Percentiles rank a stretch among this genome's conserved stretches.
phyloP scores from a whole-genome alignment of 257 asterid species.

The Solanum paucissectum region DNA sequence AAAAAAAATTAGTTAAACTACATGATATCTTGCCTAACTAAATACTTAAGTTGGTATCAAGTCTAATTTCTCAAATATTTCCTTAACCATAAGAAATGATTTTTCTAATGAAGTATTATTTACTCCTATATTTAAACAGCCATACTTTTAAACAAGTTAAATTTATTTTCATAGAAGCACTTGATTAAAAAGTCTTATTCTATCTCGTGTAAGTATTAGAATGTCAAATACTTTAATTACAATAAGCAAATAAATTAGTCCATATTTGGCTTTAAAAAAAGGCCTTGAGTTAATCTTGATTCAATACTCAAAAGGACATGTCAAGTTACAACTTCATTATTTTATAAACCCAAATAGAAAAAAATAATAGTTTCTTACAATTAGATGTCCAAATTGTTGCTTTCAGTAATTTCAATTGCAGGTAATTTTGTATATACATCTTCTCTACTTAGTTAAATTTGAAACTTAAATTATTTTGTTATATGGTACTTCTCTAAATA shows the following conservation, averaged over 20 bases:
- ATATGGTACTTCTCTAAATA: too few relatives aligned
- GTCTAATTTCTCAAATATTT: not conserved
- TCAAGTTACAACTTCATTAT: not conserved
- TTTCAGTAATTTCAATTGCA: too few relatives aligned
- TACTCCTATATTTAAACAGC: too few relatives aligned
- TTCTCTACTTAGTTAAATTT: not conserved
- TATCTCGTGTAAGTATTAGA: not conserved
- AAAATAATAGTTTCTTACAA: not conserved
- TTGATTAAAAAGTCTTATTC: too few relatives aligned
- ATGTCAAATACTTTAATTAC: too few relatives aligned
- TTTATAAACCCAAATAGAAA: too few relatives aligned
- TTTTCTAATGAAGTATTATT: not conserved
- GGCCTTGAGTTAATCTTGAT: not conserved
- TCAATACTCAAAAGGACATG: not conserved
- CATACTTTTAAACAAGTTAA: not conserved
- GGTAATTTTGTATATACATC: not conserved
- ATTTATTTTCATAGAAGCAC: not conserved
- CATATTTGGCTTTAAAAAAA: not conserved
- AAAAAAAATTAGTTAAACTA: not conserved
- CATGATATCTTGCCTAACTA: not conserved
- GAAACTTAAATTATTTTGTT: not conserved
- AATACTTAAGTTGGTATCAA: not conserved
- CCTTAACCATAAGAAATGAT: too few relatives aligned
- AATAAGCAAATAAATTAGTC: too few relatives aligned
- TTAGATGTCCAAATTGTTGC: not conserved